These are phyloP conservation scores for Cylindrotheca closterium DNA, from an alignment of 108 stramenopile genomes.

Conservation along the genomic window DNA sequence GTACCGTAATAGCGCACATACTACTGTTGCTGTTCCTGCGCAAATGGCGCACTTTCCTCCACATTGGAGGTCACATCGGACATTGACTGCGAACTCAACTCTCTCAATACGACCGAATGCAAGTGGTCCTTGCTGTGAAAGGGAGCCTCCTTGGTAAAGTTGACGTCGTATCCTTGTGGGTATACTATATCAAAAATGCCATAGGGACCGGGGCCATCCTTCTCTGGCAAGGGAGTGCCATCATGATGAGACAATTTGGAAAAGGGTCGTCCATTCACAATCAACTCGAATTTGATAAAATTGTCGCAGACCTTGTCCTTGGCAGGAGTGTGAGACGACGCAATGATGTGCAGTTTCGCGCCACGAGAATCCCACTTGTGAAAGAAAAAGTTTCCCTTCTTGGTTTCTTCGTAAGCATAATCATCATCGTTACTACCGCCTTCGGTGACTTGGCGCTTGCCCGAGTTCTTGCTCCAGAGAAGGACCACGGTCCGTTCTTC, in stretches of 20 bases:
- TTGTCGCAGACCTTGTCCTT: constrained; percentile 12
- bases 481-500: constrained; percentile 8
- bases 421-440: no score
- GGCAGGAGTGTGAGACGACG: constrained; percentile 1
- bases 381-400: constrained; percentile 14
- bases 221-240: constrained; percentile 1
- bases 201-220: constrained; percentile 1
- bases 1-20: no score
- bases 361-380: constrained; percentile 11
- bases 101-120: no score
- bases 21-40: no score
- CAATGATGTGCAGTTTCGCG: constrained; percentile 11
- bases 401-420: constrained; percentile 4
- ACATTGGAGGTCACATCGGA: no score
- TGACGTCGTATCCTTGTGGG: constrained; percentile 13
- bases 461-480: constrained; percentile 16
- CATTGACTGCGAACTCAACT: no score
- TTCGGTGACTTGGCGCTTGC: constrained; percentile 7
- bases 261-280: constrained; percentile 19
- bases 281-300: constrained; percentile 17
- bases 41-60: no score
- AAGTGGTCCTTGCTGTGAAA: no score
- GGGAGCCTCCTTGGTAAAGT: constrained; percentile 3
- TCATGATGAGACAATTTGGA: constrained; percentile 4
- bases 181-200: constrained; percentile 18